A percentile compares a stretch with the other conserved stretches of the same genome.
phyloP scores from a whole-genome alignment of 306 rosid genomes.

The Vigna angularis region DNA sequence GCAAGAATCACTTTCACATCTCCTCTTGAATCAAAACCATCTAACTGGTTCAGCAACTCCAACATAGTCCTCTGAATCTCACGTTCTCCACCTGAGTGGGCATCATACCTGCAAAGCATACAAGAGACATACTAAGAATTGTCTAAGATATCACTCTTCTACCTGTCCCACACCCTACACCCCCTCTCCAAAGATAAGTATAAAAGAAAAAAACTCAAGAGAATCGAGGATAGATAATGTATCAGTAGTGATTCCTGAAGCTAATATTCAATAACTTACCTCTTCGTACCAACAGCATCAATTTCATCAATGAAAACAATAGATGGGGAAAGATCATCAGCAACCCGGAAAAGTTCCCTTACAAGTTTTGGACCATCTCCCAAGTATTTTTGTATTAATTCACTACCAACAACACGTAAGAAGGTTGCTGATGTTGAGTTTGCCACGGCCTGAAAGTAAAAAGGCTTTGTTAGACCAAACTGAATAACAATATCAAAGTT shows the following conservation, averaged over 20 bases:
- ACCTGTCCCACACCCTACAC: background rate
- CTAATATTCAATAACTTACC: slow-evolving; percentile 55
- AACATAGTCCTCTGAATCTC: slow-evolving; percentile 97
- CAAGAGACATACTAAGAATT: slow-evolving; percentile 14
- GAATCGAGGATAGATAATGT: background rate
- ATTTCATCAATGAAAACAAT: slow-evolving; percentile 98
- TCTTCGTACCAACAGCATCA: slow-evolving; percentile 95
- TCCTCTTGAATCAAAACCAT: slow-evolving; percentile 98
- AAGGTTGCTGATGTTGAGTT: slow-evolving; percentile 99
- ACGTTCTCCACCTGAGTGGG: slow-evolving; percentile 98
- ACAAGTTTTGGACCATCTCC: slow-evolving; percentile 99
- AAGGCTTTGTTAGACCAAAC: slow-evolving; percentile 28
- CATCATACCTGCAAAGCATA: slow-evolving; percentile 75
- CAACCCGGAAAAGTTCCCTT: slow-evolving; percentile 97
- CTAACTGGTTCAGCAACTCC: slow-evolving; percentile 91
- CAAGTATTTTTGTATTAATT: slow-evolving; percentile 90
- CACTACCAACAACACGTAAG: slow-evolving; percentile 99
- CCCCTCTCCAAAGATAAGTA: too few species aligned
- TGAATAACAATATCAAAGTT: background rate
- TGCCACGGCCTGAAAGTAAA: slow-evolving; percentile 86
- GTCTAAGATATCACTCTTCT: background rate
- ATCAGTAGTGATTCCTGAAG: slow-evolving; percentile 1
- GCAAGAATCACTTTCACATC: slow-evolving; percentile 97
- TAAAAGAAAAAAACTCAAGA: background rate
- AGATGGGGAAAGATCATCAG: slow-evolving; percentile 96